Evolutionary conservation across 2,329 filamentous ascomycete genomes (phyloP), one percentile per base, ranked within the genome.

Genomic region (Aschersonia sp.): DNA sequence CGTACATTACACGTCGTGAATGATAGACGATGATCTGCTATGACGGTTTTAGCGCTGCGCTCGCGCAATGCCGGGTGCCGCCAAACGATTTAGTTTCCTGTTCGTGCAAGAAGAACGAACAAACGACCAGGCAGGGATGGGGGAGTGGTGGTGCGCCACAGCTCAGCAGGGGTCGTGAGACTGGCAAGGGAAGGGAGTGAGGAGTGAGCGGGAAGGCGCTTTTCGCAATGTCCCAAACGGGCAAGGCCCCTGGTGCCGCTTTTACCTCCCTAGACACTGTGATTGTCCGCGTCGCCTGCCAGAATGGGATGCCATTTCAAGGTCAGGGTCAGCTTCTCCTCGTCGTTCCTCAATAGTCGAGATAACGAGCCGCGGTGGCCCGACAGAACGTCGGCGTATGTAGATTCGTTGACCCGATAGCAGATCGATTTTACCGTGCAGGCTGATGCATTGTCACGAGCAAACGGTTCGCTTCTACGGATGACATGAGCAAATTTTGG

Each of bases 61-160:
- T 14, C 14, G 14, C 14, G 14, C 14, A 37, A 7, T 37, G 8
- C 33, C 8, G 7, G 11, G 11, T 37, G 11, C 8, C 33, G 33
- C 8, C 33, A 37, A 37, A 37, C 11, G 8, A 37, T 37, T 37
- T 37, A 14, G 33, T 11, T 37, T 11, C 33, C 11, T 11, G 33
- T 37, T 37, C 11, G 33, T 37, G 33, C 33, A 37, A 37, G 33
- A 11, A 37, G 11, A 37, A 37, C 8, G 33, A 7, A 37, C 31
- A n/a, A 44, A 6, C 6, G 5, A 5, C 30, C 10, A 29, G 10
- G 29, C 30, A 9, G 30, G n/a, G 22, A 5, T 12, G 44, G 32
- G 14, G 33, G 37, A 32, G 14, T 7, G 14, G 7, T 41, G 37
- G 35, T 43, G 42, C 46, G 46, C 46, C 46, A 47, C 46, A 47